Conservation (phyloP, 2,329 filamentous ascomycete genomes). For the Colletotrichum trifolii region DNA sequence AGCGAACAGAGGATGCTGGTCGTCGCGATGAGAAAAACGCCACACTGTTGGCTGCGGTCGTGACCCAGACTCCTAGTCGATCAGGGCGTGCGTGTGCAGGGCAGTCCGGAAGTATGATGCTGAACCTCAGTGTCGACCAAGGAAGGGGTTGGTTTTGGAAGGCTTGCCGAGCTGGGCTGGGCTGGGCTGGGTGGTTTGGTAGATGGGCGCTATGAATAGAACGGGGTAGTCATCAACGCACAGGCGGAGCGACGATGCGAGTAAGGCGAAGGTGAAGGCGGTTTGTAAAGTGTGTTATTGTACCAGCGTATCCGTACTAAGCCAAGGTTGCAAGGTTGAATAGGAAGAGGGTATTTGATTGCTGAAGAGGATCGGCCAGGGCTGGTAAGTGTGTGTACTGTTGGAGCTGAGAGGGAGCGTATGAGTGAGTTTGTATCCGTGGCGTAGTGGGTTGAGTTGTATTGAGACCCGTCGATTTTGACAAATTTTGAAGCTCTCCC, state of each 20-base stretch:
- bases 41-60: too few species aligned
- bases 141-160: constrained; percentile 24
- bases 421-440: not conserved
- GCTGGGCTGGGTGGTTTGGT: not conserved
- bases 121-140: constrained; percentile 26
- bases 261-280: constrained; percentile 7
- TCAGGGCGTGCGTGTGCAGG: constrained; percentile 20
- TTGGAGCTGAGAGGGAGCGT: not conserved
- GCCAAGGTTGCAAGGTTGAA: too few species aligned
- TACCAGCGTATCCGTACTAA: too few species aligned
- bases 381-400: not conserved
- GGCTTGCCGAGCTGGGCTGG: constrained; percentile 28
- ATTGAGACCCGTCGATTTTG: not conserved
- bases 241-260: constrained; percentile 13
- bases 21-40: too few species aligned
- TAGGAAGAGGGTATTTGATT: not conserved
- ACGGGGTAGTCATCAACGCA: constrained; percentile 21
- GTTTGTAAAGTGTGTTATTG: too few species aligned
- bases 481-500: constrained; percentile 7
- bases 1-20: not conserved
- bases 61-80: not conserved
- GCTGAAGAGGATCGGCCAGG: constrained; percentile 14
- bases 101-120: constrained; percentile 15
- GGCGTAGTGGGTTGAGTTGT: not conserved
- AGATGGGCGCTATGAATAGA: constrained; percentile 34